A percentile compares a stretch with the other conserved stretches of the same genome.
These are phyloP conservation scores for Falciphora oryzae DNA, from an alignment of 2,329 filamentous ascomycete genomes.

Conservation along the genomic window DNA sequence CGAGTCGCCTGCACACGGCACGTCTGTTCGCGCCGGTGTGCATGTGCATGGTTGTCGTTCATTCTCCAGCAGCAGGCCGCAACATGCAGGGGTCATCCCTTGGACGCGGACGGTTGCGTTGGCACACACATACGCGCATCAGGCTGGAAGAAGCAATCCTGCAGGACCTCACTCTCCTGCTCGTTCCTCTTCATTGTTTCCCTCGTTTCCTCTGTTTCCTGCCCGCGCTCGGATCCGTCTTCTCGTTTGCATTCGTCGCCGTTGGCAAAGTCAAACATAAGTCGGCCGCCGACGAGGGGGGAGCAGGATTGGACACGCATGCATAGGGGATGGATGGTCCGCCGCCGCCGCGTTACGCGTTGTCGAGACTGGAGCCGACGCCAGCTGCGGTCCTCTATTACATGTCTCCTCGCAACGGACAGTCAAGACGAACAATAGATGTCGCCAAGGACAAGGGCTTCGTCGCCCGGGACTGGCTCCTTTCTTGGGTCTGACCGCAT, in stretches of 20 bases:
- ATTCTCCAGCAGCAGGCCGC: background rate
- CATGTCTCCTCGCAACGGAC: background rate
- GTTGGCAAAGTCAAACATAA: background rate
- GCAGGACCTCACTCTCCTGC: background rate
- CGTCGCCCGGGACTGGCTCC: background rate
- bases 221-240: background rate
- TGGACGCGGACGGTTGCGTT: background rate
- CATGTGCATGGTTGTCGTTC: no score
- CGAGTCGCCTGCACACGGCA: background rate
- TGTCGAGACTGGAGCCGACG: background rate
- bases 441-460: background rate
- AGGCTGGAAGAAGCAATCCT: background rate
- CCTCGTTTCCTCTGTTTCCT: background rate
- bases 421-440: background rate
- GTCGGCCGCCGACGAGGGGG: background rate
- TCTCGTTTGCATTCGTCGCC: background rate
- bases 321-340: background rate
- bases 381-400: no score
- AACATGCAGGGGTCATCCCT: background rate
- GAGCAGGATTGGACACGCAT: background rate
- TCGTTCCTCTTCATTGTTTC: background rate
- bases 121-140: no score
- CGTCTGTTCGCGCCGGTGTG: background rate
- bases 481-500: background rate
- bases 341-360: background rate